phyloP scores from a whole-genome alignment of 2,329 filamentous ascomycete genomes.

The Elsinoe perseae region DNA sequence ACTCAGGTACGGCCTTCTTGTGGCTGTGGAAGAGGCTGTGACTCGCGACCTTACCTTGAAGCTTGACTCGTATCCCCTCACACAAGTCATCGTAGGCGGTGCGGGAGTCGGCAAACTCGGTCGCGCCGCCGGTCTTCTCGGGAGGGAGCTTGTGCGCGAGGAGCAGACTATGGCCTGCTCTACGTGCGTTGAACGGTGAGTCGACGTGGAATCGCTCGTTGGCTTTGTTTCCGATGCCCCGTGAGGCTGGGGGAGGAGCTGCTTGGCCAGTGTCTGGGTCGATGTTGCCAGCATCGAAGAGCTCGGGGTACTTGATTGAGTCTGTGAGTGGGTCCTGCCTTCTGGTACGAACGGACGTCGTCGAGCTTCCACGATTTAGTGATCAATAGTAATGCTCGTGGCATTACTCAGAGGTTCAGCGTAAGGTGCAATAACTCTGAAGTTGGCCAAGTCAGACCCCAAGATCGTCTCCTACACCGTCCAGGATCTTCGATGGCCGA shows the following conservation, averaged over 20 bases:
- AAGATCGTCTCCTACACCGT: background rate
- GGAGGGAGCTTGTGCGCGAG: constrained; percentile 46
- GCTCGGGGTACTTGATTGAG: constrained; percentile 42
- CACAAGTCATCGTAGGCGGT: constrained; percentile 45
- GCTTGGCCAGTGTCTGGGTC: constrained; percentile 26
- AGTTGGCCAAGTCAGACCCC: background rate
- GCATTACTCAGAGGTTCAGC: background rate
- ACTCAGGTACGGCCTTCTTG: constrained; percentile 45
- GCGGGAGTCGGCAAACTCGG: constrained; percentile 48
- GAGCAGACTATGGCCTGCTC: constrained; percentile 47
- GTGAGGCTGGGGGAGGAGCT: background rate
- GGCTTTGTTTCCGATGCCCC: constrained; percentile 28
- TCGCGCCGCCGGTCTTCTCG: constrained; percentile 41
- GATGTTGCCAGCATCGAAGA: constrained; percentile 53
- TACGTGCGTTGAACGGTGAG: constrained; percentile 48
- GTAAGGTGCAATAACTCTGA: background rate
- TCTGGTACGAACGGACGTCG: constrained; percentile 45
- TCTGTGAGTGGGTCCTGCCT: constrained; percentile 40
- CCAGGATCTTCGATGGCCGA: constrained; percentile 32
- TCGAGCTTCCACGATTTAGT: constrained; percentile 49
- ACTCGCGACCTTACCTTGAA: constrained; percentile 37
- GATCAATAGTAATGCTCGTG: background rate
- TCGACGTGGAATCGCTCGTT: constrained; percentile 50
- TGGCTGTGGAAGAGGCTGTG: constrained; percentile 48
- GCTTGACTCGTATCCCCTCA: constrained; percentile 28